phyloP scores from a whole-genome alignment of 2,329 filamentous ascomycete genomes.

The Trichophaea hybrida region DNA sequence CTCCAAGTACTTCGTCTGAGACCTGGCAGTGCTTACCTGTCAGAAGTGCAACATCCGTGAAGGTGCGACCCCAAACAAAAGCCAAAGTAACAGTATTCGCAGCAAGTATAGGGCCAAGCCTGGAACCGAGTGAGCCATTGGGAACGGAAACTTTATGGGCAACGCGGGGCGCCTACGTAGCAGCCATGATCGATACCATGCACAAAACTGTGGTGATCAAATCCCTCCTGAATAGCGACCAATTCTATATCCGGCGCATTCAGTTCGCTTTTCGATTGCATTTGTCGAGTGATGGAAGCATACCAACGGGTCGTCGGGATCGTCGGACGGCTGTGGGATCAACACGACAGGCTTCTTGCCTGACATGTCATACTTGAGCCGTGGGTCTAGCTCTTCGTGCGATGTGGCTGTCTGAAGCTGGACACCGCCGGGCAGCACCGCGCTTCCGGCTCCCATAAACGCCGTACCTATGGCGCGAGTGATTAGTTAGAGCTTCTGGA shows the following conservation, averaged over 20 bases:
- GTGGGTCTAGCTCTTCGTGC: conserved; percentile 21
- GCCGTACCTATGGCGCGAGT: conserved; percentile 12
- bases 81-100: conserved; percentile 72
- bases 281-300: conserved; percentile 16
- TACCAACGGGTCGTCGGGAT: conserved; percentile 76
- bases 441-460: conserved; percentile 11
- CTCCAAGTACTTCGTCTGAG: not conserved
- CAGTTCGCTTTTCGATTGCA: not conserved
- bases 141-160: not conserved
- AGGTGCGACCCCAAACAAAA: conserved; percentile 45
- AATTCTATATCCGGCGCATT: conserved; percentile 42
- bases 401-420: not conserved
- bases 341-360: conserved; percentile 60
- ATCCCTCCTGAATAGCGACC: conserved; percentile 78
- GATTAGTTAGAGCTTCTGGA: not conserved
- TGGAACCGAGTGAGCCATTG: conserved; percentile 6
- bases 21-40: conserved; percentile 39
- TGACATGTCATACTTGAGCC: conserved; percentile 57
- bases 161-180: conserved; percentile 35
- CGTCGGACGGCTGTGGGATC: conserved; percentile 78
- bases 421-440: not conserved
- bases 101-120: conserved; percentile 68
- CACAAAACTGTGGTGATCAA: conserved; percentile 65
- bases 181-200: conserved; percentile 66
- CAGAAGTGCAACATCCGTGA: conserved; percentile 64